phyloP scores from a whole-genome alignment of 306 rosid species.

The Senna siamea region DNA sequence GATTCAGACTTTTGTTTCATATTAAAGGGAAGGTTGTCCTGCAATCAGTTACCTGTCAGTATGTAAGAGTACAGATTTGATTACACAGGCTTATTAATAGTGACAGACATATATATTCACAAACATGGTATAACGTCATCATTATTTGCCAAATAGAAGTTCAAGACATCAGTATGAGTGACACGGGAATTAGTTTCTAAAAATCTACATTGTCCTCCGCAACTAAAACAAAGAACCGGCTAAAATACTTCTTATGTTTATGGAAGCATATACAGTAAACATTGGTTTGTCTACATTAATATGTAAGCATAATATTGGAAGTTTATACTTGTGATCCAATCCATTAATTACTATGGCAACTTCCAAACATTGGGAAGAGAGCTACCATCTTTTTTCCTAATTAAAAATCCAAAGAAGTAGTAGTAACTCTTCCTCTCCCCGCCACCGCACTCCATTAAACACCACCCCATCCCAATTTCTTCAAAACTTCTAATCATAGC shows the following conservation, averaged over 20 bases:
- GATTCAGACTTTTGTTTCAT: constrained; percentile 79
- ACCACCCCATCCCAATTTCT: background rate
- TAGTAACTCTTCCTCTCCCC: background rate
- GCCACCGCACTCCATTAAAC: no score
- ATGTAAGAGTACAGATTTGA: constrained; percentile 53
- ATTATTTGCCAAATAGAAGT: background rate
- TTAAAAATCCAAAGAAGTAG: background rate
- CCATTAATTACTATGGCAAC: background rate
- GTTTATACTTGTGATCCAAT: no score
- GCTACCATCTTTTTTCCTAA: background rate
- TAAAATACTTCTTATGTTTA: background rate
- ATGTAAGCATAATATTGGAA: no score
- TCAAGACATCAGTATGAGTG: constrained; percentile 3
- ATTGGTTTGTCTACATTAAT: background rate
- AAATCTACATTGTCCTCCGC: background rate
- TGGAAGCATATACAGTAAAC: background rate
- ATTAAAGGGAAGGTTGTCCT: constrained; percentile 70
- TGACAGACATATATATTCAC: background rate
- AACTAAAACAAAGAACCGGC: background rate
- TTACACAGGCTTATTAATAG: constrained; percentile 29
- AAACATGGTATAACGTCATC: background rate
- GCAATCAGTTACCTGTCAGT: constrained; percentile 66
- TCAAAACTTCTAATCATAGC: background rate
- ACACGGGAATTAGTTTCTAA: background rate
- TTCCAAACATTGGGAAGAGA: background rate